Conservation (phyloP, 768 basidiomycete species). For the Suillus clintonianus region DNA sequence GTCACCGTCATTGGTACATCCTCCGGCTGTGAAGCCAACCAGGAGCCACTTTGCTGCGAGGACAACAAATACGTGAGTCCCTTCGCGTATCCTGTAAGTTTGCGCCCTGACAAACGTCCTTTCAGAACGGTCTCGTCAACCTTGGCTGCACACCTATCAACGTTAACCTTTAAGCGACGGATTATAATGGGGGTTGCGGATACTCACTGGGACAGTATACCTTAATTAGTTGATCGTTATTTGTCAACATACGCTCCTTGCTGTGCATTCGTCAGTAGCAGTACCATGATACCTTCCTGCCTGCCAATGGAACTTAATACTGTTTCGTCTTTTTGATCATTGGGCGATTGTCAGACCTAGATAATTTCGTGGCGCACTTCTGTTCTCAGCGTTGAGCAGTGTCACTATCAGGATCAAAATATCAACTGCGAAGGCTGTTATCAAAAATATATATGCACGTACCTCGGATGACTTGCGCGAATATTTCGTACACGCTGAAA, state of each 20-base stretch:
- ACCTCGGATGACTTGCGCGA: background rate
- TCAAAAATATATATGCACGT: too few species aligned
- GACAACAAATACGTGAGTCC: too few species aligned
- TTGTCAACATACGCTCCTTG: background rate
- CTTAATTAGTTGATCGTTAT: background rate
- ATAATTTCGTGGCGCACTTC: too few species aligned
- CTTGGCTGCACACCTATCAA: background rate
- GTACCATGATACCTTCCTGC: background rate
- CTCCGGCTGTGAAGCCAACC: background rate
- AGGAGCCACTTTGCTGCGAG: conserved; percentile 3
- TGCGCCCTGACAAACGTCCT: too few species aligned
- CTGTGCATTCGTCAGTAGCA: background rate
- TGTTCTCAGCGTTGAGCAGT: too few species aligned
- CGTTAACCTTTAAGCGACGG: background rate
- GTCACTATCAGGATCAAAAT: too few species aligned
- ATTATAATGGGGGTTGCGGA: background rate
- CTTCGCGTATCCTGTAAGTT: too few species aligned
- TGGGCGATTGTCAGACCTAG: too few species aligned
- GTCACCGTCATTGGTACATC: background rate
- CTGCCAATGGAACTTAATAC: background rate
- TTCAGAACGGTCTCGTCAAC: background rate
- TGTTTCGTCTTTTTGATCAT: too few species aligned
- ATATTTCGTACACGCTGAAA: too few species aligned
- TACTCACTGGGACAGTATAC: background rate
- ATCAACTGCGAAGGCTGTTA: too few species aligned